Conservation (phyloP, 192 early-diverging fungal genomes). For the Coemansia guatemalensis region DNA sequence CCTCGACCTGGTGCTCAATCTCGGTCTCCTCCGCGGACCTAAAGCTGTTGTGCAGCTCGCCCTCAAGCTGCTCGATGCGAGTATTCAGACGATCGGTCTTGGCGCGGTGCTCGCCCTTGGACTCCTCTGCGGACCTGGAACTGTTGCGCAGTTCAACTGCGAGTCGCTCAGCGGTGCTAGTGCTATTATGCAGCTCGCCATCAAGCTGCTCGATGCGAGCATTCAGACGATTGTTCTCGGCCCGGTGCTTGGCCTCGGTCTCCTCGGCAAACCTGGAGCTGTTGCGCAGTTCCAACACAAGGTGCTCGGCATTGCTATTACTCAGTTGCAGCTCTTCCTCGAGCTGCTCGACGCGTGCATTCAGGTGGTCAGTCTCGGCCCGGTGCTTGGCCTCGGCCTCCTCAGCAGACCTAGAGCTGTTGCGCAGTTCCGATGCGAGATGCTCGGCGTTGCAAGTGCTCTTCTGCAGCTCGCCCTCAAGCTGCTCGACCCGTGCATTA, state of each 20-base stretch:
- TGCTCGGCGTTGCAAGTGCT: no score
- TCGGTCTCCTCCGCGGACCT: no score
- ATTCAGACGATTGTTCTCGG: not conserved
- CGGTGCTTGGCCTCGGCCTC: no score
- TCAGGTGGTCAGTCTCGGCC: slow-evolving; percentile 2
- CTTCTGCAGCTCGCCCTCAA: no score
- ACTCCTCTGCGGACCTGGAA: no score
- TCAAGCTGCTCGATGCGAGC: not conserved
- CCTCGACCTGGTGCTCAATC: not conserved
- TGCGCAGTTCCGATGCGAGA: no score
- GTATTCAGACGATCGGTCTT: not conserved
- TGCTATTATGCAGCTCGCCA: no score
- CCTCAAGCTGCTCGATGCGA: not conserved
- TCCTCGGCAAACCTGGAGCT: not conserved
- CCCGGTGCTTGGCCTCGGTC: slow-evolving; percentile 14
- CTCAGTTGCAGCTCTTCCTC: slow-evolving; percentile 11
- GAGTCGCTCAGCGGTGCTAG: not conserved
- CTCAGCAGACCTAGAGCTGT: no score
- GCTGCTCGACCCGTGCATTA: not conserved
- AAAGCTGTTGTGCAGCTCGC: no score
- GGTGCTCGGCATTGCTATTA: not conserved
- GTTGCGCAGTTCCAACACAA: not conserved
- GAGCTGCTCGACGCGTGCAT: slow-evolving; percentile 10
- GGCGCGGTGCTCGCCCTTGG: slow-evolving; percentile 18
- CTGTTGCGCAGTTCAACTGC: no score